Evolutionary conservation across 345 rosid species (phyloP).

Genomic region (Sapria himalayana): DNA sequence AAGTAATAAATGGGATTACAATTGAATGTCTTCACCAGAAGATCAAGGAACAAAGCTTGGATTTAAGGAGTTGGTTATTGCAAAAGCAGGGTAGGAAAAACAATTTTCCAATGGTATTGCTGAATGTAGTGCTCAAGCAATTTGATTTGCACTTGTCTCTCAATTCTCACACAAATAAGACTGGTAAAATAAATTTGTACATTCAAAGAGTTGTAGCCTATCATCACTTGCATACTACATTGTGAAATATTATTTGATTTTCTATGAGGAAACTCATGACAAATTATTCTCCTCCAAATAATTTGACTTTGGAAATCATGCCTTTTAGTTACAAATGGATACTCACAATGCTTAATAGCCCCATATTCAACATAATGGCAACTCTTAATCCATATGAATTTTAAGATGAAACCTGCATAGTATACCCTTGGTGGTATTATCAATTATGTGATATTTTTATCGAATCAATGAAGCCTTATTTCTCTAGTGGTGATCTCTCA

Average conservation of each 20-base stretch:
- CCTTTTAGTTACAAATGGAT: conserved; percentile 89
- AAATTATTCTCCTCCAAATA: conserved; percentile 32
- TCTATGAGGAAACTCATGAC: conserved; percentile 80
- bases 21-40: conserved; percentile 72
- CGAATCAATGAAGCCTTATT: conserved; percentile 79
- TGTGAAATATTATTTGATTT: conserved; percentile 92
- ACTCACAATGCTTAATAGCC: conserved; percentile 56
- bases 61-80: conserved; percentile 40
- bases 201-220: conserved; percentile 86
- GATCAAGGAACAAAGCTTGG: conserved; percentile 71
- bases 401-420: conserved; percentile 52
- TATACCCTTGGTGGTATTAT: conserved; percentile 94
- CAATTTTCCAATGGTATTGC: conserved; percentile 83
- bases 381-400: conserved; percentile 49
- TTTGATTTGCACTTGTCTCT: conserved; percentile 83
- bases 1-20: conserved; percentile 65
- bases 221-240: conserved; percentile 97
- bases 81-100: conserved; percentile 59
- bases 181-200: conserved; percentile 88
- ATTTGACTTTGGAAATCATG: conserved; percentile 21
- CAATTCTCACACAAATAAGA: conserved; percentile 87
- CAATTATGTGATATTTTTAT: conserved; percentile 88
- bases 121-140: conserved; percentile 97
- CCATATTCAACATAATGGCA: conserved; percentile 32
- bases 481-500: conserved; percentile 26